phyloP scores from a whole-genome alignment of 208 protist species.

The Trypanosoma scelopori region DNA sequence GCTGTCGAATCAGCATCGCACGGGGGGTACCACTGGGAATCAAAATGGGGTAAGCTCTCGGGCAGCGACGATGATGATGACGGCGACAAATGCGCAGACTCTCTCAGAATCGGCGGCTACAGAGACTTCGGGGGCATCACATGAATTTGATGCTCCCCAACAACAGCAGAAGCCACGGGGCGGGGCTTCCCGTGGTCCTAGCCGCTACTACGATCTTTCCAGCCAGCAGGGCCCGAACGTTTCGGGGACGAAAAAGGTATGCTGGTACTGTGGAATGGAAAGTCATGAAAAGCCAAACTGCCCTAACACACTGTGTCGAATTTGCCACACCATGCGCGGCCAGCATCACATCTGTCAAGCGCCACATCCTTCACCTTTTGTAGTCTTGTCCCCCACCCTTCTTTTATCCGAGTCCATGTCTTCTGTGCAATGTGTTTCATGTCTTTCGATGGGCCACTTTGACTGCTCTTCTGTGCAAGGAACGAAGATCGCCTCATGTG shows the following conservation, averaged over 20 bases:
- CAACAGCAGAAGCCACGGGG: slow-evolving; percentile 1
- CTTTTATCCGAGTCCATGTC: slow-evolving; percentile 37
- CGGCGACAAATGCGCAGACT: slow-evolving; percentile 13
- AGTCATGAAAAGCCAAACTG: slow-evolving; percentile 85
- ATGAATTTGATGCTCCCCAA: slow-evolving; percentile 6
- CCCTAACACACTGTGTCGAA: slow-evolving; percentile 67
- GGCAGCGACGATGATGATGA: slow-evolving; percentile 24
- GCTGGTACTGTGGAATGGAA: slow-evolving; percentile 78
- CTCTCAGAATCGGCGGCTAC: slow-evolving; percentile 1
- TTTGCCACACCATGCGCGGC: slow-evolving; percentile 49
- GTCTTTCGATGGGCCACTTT: slow-evolving; percentile 57
- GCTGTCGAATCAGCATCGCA: not conserved
- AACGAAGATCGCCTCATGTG: slow-evolving; percentile 35
- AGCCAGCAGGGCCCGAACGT: slow-evolving; percentile 27
- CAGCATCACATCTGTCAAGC: slow-evolving; percentile 40
- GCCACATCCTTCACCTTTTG: slow-evolving; percentile 44
- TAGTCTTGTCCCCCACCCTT: slow-evolving; percentile 34
- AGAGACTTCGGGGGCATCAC: not conserved
- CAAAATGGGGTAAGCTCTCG: not conserved
- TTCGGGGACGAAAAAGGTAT: slow-evolving; percentile 52
- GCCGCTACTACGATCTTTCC: slow-evolving; percentile 71
- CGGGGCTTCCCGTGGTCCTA: slow-evolving; percentile 14
- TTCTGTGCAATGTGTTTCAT: slow-evolving; percentile 61
- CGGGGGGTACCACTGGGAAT: not conserved
- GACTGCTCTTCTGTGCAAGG: slow-evolving; percentile 39